Percentiles rank a stretch among this genome's conserved stretches.
Conservation (phyloP, 495 filamentous ascomycete genomes). For the Glarea lozoyensis region DNA sequence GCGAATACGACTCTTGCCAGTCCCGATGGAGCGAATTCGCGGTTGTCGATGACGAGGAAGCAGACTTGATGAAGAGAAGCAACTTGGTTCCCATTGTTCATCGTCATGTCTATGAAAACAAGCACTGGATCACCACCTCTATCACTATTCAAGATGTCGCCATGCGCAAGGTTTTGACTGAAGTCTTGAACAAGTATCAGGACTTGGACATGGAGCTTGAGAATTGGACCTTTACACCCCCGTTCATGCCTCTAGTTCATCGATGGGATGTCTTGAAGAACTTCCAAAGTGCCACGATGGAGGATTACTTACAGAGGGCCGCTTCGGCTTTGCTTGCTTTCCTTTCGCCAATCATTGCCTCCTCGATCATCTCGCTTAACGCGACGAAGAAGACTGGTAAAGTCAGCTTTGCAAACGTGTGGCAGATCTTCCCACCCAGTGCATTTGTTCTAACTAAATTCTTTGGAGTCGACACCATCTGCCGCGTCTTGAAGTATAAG, state of each 20-base stretch:
- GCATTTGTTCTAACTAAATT: constrained; percentile 19
- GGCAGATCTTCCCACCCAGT: constrained; percentile 28
- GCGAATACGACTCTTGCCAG: constrained; percentile 5
- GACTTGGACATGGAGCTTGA: constrained; percentile 43
- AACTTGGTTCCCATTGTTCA: constrained; percentile 19
- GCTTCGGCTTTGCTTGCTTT: not conserved
- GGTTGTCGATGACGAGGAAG: constrained; percentile 7
- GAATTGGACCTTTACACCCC: constrained; percentile 39
- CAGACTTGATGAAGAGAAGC: constrained; percentile 4
- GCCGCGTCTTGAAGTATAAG: constrained; percentile 11
- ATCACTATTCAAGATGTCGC: constrained; percentile 18
- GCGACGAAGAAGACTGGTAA: constrained; percentile 12
- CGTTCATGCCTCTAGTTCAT: constrained; percentile 50
- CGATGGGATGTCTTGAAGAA: constrained; percentile 42
- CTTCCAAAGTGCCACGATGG: constrained; percentile 3
- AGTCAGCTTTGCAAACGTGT: constrained; percentile 17
- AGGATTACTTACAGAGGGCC: not conserved
- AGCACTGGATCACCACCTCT: constrained; percentile 17
- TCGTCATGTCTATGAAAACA: constrained; percentile 1
- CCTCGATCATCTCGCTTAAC: not conserved
- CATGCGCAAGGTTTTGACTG: constrained; percentile 31
- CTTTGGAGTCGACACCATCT: constrained; percentile 11
- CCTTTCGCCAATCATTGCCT: not conserved
- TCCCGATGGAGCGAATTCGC: constrained; percentile 15
- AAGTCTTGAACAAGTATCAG: constrained; percentile 43